These are phyloP conservation scores for Cercophora newfieldiana DNA, from an alignment of 495 filamentous ascomycete species.

Conservation along the genomic window DNA sequence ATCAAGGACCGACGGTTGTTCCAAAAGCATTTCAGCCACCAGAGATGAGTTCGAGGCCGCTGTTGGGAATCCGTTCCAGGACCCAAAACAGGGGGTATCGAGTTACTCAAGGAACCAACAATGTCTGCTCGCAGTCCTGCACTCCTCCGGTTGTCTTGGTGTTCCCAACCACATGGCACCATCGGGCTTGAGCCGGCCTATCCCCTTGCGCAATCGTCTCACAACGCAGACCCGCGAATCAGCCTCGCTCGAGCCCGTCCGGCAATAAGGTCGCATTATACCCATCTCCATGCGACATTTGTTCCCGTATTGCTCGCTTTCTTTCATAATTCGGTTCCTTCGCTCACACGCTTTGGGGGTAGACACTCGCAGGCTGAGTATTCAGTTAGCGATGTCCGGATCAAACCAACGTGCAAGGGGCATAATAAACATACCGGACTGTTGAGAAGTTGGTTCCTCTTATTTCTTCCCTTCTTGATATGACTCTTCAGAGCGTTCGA, in stretches of 20 bases:
- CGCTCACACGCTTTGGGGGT: slow-evolving; percentile 54
- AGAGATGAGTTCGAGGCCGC: not conserved
- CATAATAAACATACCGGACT: slow-evolving; percentile 78
- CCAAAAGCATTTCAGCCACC: slow-evolving; percentile 3
- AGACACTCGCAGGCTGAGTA: slow-evolving; percentile 44
- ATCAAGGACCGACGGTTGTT: not conserved
- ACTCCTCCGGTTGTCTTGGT: not conserved
- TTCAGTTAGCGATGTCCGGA: slow-evolving; percentile 20
- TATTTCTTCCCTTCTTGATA: slow-evolving; percentile 96
- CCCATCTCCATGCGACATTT: not conserved
- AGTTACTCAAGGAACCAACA: not conserved
- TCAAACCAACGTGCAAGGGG: slow-evolving; percentile 7
- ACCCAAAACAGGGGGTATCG: not conserved
- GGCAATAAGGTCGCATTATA: not conserved
- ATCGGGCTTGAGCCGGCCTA: not conserved
- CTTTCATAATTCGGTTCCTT: not conserved
- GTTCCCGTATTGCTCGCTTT: not conserved
- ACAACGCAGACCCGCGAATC: not conserved
- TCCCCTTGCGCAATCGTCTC: not conserved
- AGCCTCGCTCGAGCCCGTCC: not conserved
- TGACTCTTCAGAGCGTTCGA: slow-evolving; percentile 97
- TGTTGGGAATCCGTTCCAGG: slow-evolving; percentile 13
- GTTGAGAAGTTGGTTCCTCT: slow-evolving; percentile 85
- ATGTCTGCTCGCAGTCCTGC: not conserved
- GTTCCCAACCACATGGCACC: slow-evolving; percentile 3